Percentiles rank a stretch among this genome's conserved stretches.
These are phyloP conservation scores for Fusarium foetens DNA, from an alignment of 2,329 filamentous ascomycete species.

Conservation along the genomic window DNA sequence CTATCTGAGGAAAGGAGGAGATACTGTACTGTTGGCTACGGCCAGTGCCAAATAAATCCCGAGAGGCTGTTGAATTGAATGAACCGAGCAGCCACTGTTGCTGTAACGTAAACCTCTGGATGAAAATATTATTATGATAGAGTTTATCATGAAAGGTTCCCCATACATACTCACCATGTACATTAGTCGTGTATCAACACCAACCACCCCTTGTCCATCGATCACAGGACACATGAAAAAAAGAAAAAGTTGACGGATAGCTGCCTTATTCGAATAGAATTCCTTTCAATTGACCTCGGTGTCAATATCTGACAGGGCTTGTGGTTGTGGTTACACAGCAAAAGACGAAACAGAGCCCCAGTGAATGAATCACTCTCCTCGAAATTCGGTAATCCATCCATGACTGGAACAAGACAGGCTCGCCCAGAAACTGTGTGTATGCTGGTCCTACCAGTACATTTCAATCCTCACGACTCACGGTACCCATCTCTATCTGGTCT, in stretches of 20 bases:
- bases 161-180: background rate
- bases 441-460: background rate
- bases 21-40: background rate
- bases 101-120: background rate
- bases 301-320: background rate
- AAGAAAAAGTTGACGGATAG: constrained; percentile 4
- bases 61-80: background rate
- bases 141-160: background rate
- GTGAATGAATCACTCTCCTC: background rate
- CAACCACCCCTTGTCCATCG: constrained; percentile 14
- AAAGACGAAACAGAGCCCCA: background rate
- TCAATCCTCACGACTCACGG: background rate
- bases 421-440: constrained; percentile 1
- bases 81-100: background rate
- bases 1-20: background rate
- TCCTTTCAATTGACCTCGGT: background rate
- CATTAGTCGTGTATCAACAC: constrained; percentile 2
- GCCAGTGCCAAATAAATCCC: background rate
- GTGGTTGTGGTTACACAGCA: background rate
- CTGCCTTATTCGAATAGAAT: background rate
- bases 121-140: background rate
- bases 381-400: background rate
- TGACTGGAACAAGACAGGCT: constrained; percentile 1
- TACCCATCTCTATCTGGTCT: background rate
- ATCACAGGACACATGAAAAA: constrained; percentile 16